These are phyloP conservation scores for Xylariaceae sp. DNA, from an alignment of 2,329 filamentous ascomycete species.

Conservation along the genomic window DNA sequence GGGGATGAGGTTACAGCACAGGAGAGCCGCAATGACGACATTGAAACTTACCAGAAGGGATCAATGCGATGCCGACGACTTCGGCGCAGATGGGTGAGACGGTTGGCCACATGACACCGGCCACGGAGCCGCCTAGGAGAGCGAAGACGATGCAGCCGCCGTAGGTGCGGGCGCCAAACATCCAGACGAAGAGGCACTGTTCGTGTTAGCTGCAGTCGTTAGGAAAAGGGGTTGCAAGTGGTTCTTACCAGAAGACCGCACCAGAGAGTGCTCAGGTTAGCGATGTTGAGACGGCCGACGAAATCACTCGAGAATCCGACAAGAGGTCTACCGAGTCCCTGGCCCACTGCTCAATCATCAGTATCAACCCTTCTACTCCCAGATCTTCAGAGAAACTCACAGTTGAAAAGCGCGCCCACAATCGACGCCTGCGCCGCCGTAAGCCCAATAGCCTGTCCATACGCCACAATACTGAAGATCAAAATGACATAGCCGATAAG, in stretches of 20 bases:
- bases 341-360: constrained; percentile 38
- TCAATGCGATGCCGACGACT: constrained; percentile 62
- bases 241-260: constrained; percentile 49
- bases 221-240: neutral
- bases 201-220: too few species aligned
- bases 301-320: constrained; percentile 69
- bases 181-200: constrained; percentile 63
- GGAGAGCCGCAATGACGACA: neutral
- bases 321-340: constrained; percentile 62
- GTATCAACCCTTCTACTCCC: neutral
- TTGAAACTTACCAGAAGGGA: constrained; percentile 53
- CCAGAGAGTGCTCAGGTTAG: constrained; percentile 57
- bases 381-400: constrained; percentile 34
- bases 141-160: constrained; percentile 67
- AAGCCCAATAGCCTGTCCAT: constrained; percentile 63
- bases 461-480: constrained; percentile 72
- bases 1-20: neutral
- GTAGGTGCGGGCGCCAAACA: constrained; percentile 57
- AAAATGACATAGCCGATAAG: constrained; percentile 71
- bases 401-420: constrained; percentile 67
- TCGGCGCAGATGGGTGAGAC: constrained; percentile 67
- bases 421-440: constrained; percentile 62
- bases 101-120: constrained; percentile 66
- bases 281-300: constrained; percentile 69
- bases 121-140: constrained; percentile 59